Percentiles rank a stretch among this genome's conserved stretches.
Conservation (phyloP, 1,284 basidiomycete genomes). For the Austroboletus olivaceoglutinosus region DNA sequence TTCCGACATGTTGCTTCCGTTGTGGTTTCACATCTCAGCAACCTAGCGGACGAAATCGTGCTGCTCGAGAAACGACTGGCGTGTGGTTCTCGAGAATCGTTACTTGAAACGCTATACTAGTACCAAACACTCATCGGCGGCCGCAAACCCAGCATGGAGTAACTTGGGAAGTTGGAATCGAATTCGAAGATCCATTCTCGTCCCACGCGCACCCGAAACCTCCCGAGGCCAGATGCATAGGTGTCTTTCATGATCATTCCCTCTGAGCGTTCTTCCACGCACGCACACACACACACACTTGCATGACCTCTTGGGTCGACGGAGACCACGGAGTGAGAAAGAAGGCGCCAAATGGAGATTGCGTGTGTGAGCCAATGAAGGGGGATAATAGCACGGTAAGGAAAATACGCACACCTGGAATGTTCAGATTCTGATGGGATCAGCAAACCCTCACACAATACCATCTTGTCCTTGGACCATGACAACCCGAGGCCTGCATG, state of each 20-base stretch:
- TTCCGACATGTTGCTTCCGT: background rate
- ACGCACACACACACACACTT: background rate
- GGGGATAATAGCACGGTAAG: conserved; percentile 45
- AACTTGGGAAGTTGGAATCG: background rate
- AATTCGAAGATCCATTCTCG: background rate
- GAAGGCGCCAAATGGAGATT: conserved; percentile 25
- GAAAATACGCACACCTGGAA: background rate
- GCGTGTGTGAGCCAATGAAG: conserved; percentile 2
- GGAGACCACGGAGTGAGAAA: conserved; percentile 18
- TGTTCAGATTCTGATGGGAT: conserved; percentile 6
- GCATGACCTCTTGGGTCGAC: conserved; percentile 45
- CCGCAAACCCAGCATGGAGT: background rate
- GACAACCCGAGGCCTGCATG: background rate
- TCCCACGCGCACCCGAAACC: background rate
- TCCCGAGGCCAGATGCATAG: background rate
- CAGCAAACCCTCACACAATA: background rate
- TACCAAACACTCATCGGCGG: background rate
- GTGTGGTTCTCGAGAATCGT: too few species aligned
- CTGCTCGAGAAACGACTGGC: too few species aligned
- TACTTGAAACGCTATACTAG: too few species aligned
- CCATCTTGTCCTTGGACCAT: background rate
- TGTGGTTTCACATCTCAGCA: background rate
- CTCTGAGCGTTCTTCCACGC: background rate
- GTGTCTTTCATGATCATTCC: background rate
- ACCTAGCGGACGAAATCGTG: too few species aligned